These are phyloP conservation scores for Periglandula ipomoeae DNA, from an alignment of 2,329 filamentous ascomycete species.

Conservation along the genomic window DNA sequence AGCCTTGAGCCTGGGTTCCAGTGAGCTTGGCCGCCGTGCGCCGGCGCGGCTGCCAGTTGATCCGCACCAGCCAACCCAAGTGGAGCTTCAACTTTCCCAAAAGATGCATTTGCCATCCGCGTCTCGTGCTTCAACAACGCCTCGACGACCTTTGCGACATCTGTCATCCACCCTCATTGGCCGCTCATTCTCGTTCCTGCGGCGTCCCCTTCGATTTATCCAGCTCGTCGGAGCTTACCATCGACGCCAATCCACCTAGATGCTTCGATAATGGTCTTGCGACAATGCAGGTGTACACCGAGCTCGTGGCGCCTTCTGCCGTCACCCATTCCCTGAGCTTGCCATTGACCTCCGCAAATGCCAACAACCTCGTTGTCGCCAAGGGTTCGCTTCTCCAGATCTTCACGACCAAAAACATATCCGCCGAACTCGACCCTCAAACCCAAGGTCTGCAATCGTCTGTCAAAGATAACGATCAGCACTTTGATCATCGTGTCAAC, in stretches of 20 bases:
- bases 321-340: slow-evolving; percentile 80
- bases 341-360: slow-evolving; percentile 65
- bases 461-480: slow-evolving; percentile 29
- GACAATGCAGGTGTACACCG: slow-evolving; percentile 92
- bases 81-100: neutral
- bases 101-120: neutral
- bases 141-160: slow-evolving; percentile 1
- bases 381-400: slow-evolving; percentile 91
- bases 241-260: slow-evolving; percentile 5
- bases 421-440: slow-evolving; percentile 50
- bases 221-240: neutral
- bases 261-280: slow-evolving; percentile 26
- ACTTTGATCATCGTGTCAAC: slow-evolving; percentile 43
- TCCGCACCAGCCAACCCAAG: slow-evolving; percentile 7
- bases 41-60: slow-evolving; percentile 13
- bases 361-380: slow-evolving; percentile 81
- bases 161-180: neutral
- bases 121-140: neutral
- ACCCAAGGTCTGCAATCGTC: slow-evolving; percentile 24
- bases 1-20: too few species aligned
- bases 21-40: too few species aligned
- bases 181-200: neutral
- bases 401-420: slow-evolving; percentile 63
- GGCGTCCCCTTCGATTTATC: neutral
- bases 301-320: slow-evolving; percentile 87